Conservation (phyloP, 2,329 filamentous ascomycete species). For the Pseudonectria buxi region DNA sequence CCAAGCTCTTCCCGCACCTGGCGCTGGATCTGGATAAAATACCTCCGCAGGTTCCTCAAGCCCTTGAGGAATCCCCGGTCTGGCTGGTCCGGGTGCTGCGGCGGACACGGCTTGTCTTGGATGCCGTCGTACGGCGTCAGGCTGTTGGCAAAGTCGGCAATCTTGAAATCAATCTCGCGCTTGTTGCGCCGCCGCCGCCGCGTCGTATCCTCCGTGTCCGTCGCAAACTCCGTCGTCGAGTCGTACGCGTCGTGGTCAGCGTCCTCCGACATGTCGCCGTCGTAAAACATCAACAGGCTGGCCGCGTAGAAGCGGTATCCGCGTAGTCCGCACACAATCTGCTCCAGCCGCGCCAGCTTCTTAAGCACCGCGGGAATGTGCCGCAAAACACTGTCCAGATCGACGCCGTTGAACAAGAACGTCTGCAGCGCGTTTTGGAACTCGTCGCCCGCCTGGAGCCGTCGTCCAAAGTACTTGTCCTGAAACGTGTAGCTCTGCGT, state of each 20-base stretch:
- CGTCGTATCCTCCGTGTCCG: constrained; percentile 49
- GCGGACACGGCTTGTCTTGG: constrained; percentile 63
- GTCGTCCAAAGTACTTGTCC: constrained; percentile 94
- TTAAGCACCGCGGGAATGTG: constrained; percentile 84
- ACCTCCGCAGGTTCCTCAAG: constrained; percentile 67
- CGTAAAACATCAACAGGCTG: constrained; percentile 91
- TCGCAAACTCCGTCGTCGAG: constrained; percentile 52
- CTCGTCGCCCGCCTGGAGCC: constrained; percentile 77
- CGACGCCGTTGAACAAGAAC: constrained; percentile 86
- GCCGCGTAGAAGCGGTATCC: constrained; percentile 95
- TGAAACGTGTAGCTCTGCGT: constrained; percentile 86
- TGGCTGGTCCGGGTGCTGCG: constrained; percentile 69
- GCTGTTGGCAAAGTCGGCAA: constrained; percentile 97
- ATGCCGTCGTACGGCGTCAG: constrained; percentile 77
- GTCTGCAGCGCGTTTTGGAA: constrained; percentile 83
- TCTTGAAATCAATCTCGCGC: constrained; percentile 80
- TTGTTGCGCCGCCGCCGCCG: constrained; percentile 43
- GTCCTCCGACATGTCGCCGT: constrained; percentile 62
- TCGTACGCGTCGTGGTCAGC: constrained; percentile 42
- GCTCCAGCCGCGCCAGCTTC: constrained; percentile 76
- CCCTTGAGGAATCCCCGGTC: constrained; percentile 88
- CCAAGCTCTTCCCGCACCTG: constrained; percentile 58
- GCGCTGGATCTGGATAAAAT: constrained; percentile 80
- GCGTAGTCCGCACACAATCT: constrained; percentile 70
- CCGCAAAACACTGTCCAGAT: constrained; percentile 68